phyloP scores from a whole-genome alignment of 805 yeast genomes.

The Cyberlindnera bimundalis region DNA sequence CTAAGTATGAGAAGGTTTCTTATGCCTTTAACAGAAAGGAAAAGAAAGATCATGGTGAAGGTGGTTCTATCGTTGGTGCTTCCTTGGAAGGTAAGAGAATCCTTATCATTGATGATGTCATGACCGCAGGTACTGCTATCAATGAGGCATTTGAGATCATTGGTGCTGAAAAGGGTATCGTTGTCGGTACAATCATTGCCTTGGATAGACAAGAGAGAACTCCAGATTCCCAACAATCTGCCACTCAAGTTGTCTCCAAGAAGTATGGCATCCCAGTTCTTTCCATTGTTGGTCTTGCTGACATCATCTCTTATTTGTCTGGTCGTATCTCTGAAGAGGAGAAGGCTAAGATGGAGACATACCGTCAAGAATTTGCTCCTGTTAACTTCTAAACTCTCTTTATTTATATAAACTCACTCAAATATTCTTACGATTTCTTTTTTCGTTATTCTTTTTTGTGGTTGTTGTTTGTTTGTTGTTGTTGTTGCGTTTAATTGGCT shows the following conservation, averaged over 20 bases:
- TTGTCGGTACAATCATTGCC: constrained; percentile 85
- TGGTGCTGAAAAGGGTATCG: constrained; percentile 59
- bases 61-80: constrained; percentile 91
- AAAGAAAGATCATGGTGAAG: constrained; percentile 97
- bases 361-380: constrained; percentile 41
- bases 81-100: constrained; percentile 66
- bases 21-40: constrained; percentile 97
- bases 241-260: constrained; percentile 75
- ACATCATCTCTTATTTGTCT: constrained; percentile 63
- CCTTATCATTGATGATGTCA: constrained; percentile 91
- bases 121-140: constrained; percentile 98
- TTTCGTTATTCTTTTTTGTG: too few relatives aligned
- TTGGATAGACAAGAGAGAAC: constrained; percentile 91
- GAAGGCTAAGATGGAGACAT: constrained; percentile 53
- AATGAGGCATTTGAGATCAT: constrained; percentile 89
- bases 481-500: too few relatives aligned
- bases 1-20: constrained; percentile 65
- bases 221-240: constrained; percentile 64
- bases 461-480: too few relatives aligned
- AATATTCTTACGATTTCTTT: too few relatives aligned
- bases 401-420: neutral
- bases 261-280: constrained; percentile 78
- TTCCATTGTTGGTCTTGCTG: constrained; percentile 71
- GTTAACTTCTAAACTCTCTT: constrained; percentile 12
- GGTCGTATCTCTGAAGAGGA: constrained; percentile 56